These are phyloP conservation scores for Casuarina cunninghamiana DNA, from an alignment of 306 rosid species.

Conservation along the genomic window DNA sequence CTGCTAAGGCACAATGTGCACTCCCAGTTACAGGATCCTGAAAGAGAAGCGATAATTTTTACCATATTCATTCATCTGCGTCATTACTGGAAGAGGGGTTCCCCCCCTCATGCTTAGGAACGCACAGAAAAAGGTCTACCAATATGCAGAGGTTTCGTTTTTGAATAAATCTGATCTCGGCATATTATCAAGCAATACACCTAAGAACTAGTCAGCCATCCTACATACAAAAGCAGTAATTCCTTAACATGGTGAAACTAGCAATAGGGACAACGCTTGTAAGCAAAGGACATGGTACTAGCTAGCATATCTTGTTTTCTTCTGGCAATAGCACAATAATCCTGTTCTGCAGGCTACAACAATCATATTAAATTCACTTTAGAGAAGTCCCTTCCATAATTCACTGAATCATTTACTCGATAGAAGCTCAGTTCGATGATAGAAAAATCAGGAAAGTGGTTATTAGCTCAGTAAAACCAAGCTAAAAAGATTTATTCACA, in stretches of 20 bases:
- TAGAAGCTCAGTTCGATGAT: background rate
- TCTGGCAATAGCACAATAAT: background rate
- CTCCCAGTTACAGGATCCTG: conserved; percentile 74
- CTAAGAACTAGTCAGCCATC: conserved; percentile 1
- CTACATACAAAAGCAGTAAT: background rate
- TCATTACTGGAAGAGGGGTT: background rate
- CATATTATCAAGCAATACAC: background rate
- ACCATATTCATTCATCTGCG: background rate
- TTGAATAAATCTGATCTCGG: background rate
- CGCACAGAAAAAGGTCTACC: too few relatives aligned
- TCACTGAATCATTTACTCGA: background rate
- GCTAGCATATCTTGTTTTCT: background rate
- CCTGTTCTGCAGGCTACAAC: background rate
- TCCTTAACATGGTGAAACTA: background rate
- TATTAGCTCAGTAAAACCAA: background rate
- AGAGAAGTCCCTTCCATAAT: background rate
- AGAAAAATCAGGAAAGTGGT: background rate
- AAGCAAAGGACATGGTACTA: background rate
- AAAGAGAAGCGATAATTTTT: background rate
- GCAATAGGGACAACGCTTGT: background rate
- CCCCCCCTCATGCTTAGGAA: too few relatives aligned
- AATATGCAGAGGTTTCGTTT: background rate
- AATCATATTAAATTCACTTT: background rate
- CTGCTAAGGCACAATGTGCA: conserved; percentile 70
- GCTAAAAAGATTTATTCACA: background rate